Evolutionary conservation across 176 grass and related monocot genomes (phyloP).

Genomic region (Secale cereale): DNA sequence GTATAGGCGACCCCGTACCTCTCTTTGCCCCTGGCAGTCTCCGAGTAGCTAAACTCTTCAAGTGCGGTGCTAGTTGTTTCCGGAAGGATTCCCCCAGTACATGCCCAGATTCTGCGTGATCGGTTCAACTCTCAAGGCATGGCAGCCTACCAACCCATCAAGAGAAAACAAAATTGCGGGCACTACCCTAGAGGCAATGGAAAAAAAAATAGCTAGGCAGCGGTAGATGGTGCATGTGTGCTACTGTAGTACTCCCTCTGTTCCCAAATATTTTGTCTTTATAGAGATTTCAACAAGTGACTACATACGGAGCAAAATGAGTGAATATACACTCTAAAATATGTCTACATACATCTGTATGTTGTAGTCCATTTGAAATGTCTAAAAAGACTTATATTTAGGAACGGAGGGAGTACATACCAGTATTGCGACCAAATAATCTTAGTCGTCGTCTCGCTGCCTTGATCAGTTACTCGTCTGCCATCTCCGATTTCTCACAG

Average conservation of each 20-base stretch:
- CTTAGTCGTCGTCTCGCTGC: neutral
- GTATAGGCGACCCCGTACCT: no score
- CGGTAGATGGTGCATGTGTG: neutral
- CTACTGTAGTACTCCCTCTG: neutral
- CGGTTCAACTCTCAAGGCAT: slow-evolving; percentile 12
- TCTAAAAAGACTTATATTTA: no score
- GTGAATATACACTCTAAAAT: no score
- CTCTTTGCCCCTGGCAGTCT: neutral
- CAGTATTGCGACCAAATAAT: neutral
- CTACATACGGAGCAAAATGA: no score
- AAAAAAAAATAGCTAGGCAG: neutral
- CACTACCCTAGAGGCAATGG: neutral
- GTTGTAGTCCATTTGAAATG: no score
- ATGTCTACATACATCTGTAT: no score
- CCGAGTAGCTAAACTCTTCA: neutral
- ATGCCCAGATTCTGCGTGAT: slow-evolving; percentile 13
- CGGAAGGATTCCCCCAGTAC: slow-evolving; percentile 6
- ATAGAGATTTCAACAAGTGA: no score
- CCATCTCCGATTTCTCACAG: neutral
- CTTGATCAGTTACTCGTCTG: neutral
- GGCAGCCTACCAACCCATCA: neutral
- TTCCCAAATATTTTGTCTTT: no score
- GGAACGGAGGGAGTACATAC: no score
- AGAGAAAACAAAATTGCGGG: neutral
- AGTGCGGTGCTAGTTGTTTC: slow-evolving; percentile 17